Evolutionary conservation across 2,329 filamentous ascomycete genomes (phyloP), one percentile per base, ranked within the genome.

Genomic region (Leptographium lundbergii): DNA sequence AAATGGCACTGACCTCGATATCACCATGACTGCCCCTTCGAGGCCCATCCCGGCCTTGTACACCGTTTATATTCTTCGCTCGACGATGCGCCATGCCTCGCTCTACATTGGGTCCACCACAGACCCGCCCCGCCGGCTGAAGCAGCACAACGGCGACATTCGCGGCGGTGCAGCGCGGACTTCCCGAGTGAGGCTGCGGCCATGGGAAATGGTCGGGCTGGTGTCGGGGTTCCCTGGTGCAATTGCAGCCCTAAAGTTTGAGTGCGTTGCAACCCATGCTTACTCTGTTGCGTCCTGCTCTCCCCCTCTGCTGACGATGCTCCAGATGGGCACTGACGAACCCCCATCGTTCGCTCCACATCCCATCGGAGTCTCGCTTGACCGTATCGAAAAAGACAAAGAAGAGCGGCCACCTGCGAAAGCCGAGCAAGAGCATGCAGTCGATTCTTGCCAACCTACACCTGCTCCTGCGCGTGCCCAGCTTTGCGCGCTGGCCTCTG

Each of bases 71-170:
- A 81, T 97, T 19, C 81, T 97, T 42, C 87, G 91, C 24, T 96
- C 92, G 0, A 91, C 86, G 0, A 79, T 91, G 11, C 80, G 82
- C 53, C 84, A 84, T 68, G 78, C 81, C 32, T 83, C 81, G 2
- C 78, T 92, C 32, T 99, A 99, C 71, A 87, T 97, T 58, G 94
- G 94, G 57, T 95, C 89, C 51, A 97, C 94, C 1, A 91, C 91
- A 0, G 85, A 96, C 68, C 92, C 94, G 50, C 84, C 85, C 1
- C 81, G 92, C 61, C 87, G 94, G 17, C 78, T 97, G 27, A 85
- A 84, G 62, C 94, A 97, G 70, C 94, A 99, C 73, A 99, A 99
- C 79, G 94, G 94, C 57, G 75, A 84, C 56, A 79, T 79, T 36
- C 87, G 84, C 68, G 94, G 94, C 57, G 94, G 94, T 42, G 94